These are phyloP conservation scores for Exidia glandulosa DNA, from an alignment of 768 basidiomycete species.

Conservation along the genomic window DNA sequence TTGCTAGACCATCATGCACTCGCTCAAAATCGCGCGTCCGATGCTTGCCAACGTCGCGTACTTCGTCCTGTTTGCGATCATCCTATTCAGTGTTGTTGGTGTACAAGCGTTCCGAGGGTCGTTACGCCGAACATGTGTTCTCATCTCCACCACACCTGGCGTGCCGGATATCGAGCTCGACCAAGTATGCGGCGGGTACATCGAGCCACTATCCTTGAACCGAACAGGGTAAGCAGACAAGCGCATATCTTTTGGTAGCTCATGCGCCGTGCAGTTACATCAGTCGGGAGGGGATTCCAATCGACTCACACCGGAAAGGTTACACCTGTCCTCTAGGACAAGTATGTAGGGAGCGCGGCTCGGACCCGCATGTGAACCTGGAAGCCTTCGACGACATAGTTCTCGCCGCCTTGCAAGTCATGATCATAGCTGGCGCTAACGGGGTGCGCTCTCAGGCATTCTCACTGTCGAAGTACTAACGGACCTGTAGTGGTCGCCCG, in stretches of 20 bases:
- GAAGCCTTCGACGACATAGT: conserved; percentile 88
- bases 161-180: conserved; percentile 34
- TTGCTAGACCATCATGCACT: conserved; percentile 72
- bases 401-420: conserved; percentile 66
- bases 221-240: conserved; percentile 12
- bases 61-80: conserved; percentile 84
- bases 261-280: conserved; percentile 23
- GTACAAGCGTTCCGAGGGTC: conserved; percentile 89
- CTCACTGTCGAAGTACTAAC: background rate
- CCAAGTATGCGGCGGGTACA: conserved; percentile 73
- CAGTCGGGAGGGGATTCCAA: conserved; percentile 24
- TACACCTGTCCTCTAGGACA: conserved; percentile 86
- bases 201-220: conserved; percentile 47
- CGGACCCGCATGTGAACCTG: conserved; percentile 54
- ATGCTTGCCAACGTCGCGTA: conserved; percentile 83
- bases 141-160: conserved; percentile 41
- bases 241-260: too few relatives aligned
- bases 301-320: conserved; percentile 48
- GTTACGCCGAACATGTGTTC: conserved; percentile 34
- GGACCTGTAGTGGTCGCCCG: conserved; percentile 47
- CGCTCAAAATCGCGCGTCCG: conserved; percentile 81
- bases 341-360: conserved; percentile 39
- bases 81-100: conserved; percentile 87
- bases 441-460: conserved; percentile 35
- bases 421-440: conserved; percentile 73